Evolutionary conservation across 2,329 filamentous ascomycete genomes (phyloP), one percentile per base, ranked within the genome.

Genomic region (Alternaria sp.): DNA sequence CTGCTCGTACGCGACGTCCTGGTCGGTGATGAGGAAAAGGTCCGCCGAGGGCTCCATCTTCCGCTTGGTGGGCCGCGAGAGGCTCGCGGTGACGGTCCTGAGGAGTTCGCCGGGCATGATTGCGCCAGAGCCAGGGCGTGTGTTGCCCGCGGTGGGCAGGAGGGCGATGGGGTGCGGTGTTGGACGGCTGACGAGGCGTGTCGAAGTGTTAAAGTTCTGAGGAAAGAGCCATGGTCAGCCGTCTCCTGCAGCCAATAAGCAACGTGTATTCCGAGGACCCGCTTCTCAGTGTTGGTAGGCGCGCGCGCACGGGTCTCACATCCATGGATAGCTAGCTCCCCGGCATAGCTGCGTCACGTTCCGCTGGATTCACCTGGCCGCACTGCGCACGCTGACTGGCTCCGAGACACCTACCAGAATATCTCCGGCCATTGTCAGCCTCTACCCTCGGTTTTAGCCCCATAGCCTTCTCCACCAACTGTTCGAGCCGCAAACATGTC

Each of bases 1-100:
- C 82, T 97, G 94, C 83, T 99, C 96, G 85, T 98, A 99, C 65
- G 97, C 88, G 59, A 92, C 90, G 83, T 99, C 96, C 83, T 96
- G 93, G 77, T 93, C 92, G 73, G 89, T 86, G 88, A 95, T 80
- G 69, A 81, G 72, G 69, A 73, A 73, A 32, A 82, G 78, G 67
- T 77, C 77, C 77, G 64, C 71, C 59, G 72, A 55, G 77, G 71
- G 75, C 69, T 74, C 66, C 69, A 74, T 73, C 64, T 75, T 78
- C 66, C 77, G 76, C 70, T 79, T 79, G 68, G 61, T 63, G 64
- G 73, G 75, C 67, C 77, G 77, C 67, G 72, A 72, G 54, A 76
- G 70, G 69, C 69, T 77, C 64, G 76, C 74, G 49, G 76, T 76
- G 54, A 78, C 70, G 69, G 77, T 77, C 66, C 76, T 72, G 64